These are phyloP conservation scores for Trypanosoma congolense DNA, from an alignment of 208 protist species.

Conservation along the genomic window DNA sequence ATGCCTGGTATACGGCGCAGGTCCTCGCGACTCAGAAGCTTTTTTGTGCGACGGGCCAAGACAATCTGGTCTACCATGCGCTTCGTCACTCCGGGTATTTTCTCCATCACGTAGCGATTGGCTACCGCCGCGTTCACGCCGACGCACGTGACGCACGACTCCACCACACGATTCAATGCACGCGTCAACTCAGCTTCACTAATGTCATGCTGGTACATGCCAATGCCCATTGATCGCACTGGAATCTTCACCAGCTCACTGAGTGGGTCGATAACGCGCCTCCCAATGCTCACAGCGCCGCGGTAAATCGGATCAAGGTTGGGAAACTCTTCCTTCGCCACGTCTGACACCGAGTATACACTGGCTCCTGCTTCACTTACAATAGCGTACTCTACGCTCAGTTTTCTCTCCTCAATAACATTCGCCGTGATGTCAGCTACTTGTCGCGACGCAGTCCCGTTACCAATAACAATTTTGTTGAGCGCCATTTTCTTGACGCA, in stretches of 20 bases:
- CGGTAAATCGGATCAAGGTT: conserved; percentile 69
- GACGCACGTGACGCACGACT: conserved; percentile 72
- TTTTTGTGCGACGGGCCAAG: conserved; percentile 45
- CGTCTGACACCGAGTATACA: conserved; percentile 76
- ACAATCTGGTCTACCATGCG: conserved; percentile 74
- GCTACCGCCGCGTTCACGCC: conserved; percentile 76
- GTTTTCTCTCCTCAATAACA: conserved; percentile 34
- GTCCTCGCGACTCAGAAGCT: conserved; percentile 67
- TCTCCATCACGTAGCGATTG: conserved; percentile 75
- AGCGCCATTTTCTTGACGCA: conserved; percentile 39
- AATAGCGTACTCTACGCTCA: conserved; percentile 71
- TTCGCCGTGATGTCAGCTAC: conserved; percentile 50
- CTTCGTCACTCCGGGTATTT: conserved; percentile 70
- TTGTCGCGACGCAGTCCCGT: conserved; percentile 71
- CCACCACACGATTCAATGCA: conserved; percentile 54
- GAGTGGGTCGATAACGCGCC: conserved; percentile 86
- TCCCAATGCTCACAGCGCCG: conserved; percentile 83
- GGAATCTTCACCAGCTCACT: conserved; percentile 89
- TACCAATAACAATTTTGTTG: conserved; percentile 84
- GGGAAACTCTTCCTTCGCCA: conserved; percentile 74
- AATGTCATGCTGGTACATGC: conserved; percentile 91
- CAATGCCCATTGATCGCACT: conserved; percentile 83
- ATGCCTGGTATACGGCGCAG: conserved; percentile 71
- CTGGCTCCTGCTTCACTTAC: conserved; percentile 83
- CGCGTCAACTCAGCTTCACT: conserved; percentile 52